A percentile compares a stretch with the other conserved stretches of the same genome.
phyloP scores from a whole-genome alignment of 2,329 filamentous ascomycete genomes.

The Fusarium continuum region DNA sequence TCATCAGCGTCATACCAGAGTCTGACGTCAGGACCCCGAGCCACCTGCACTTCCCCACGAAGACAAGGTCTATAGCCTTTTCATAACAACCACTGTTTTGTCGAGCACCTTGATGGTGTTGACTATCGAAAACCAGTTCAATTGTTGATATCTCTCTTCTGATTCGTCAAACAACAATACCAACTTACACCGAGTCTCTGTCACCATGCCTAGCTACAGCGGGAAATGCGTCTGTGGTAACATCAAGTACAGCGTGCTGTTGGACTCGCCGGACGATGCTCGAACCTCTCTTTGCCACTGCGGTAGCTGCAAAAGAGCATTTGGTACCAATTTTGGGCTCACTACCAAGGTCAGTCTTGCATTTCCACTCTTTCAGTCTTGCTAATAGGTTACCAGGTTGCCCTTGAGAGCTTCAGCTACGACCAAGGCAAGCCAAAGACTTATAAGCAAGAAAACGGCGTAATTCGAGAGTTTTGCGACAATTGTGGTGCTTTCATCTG shows the following conservation, averaged over 20 bases:
- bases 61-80: rapidly evolving
- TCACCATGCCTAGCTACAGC: conserved; percentile 9
- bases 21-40: conserved; percentile 19
- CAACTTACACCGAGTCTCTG: no score
- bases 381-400: neutral
- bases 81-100: neutral
- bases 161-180: neutral
- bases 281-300: conserved; percentile 21
- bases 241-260: conserved; percentile 15
- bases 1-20: neutral
- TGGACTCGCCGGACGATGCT: conserved; percentile 17
- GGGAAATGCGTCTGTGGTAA: conserved; percentile 27
- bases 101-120: neutral
- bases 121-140: rapidly evolving
- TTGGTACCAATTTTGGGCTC: conserved; percentile 26
- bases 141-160: rapidly evolving
- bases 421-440: conserved; percentile 8
- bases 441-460: conserved; percentile 25
- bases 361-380: rapidly evolving
- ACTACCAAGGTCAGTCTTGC: conserved; percentile 6
- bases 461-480: conserved; percentile 27
- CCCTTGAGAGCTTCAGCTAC: conserved; percentile 13
- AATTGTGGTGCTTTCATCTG: conserved; percentile 30
- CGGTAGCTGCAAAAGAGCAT: conserved; percentile 15
- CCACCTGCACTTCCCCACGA: neutral